phyloP scores from a whole-genome alignment of 306 rosid species.

The Alnus rubra region DNA sequence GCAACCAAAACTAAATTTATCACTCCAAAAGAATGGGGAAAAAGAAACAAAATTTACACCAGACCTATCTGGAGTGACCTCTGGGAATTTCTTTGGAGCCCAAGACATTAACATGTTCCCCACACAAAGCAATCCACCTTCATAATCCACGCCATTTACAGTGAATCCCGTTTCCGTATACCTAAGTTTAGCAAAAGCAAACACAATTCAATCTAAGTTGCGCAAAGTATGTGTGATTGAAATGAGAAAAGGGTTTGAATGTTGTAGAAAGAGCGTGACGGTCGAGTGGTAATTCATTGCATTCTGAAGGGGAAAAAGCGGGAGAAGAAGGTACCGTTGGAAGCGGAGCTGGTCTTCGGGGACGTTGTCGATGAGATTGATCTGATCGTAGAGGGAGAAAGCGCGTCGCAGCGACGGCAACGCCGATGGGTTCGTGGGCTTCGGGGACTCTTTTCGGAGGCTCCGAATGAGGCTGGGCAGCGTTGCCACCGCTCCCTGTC shows the following conservation, averaged over 20 bases:
- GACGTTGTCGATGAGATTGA: constrained; percentile 83
- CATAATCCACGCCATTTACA: constrained; percentile 75
- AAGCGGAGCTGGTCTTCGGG: constrained; percentile 91
- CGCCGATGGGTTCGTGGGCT: constrained; percentile 37
- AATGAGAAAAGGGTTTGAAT: background rate
- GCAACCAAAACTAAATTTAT: background rate
- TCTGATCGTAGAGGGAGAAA: constrained; percentile 93
- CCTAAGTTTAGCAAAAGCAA: constrained; percentile 23
- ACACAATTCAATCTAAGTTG: background rate
- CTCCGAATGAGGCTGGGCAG: constrained; percentile 75
- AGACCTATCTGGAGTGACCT: constrained; percentile 73
- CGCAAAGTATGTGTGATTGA: no score
- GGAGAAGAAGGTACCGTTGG: constrained; percentile 45
- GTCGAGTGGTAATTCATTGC: background rate
- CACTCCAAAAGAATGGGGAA: background rate
- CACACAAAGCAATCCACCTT: constrained; percentile 88
- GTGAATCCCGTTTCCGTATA: constrained; percentile 78
- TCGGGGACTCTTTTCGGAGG: constrained; percentile 58
- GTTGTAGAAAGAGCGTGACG: background rate
- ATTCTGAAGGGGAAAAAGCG: background rate
- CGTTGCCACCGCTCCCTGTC: constrained; percentile 60
- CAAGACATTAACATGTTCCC: constrained; percentile 89
- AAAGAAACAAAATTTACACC: background rate
- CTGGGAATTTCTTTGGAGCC: constrained; percentile 70
- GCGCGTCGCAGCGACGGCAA: constrained; percentile 88